phyloP scores from a whole-genome alignment of 2,329 filamentous ascomycete genomes.

The Colletotrichum orbiculare region DNA sequence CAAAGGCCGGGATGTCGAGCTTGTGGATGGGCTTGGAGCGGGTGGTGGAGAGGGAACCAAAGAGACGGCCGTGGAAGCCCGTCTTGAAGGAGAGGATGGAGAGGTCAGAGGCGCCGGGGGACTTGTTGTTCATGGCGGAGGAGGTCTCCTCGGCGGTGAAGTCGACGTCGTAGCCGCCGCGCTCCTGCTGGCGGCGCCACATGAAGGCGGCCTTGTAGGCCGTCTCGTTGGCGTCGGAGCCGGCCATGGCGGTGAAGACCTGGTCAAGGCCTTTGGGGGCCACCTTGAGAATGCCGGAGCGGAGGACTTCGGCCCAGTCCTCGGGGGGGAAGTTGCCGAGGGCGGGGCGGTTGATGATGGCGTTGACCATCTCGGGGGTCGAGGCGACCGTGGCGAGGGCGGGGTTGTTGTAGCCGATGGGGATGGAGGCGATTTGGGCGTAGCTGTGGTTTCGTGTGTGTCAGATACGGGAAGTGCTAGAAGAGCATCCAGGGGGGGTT shows the following conservation, averaged over 20 bases:
- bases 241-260: slow-evolving; percentile 90
- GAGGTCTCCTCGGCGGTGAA: slow-evolving; percentile 82
- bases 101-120: slow-evolving; percentile 79
- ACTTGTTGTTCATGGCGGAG: slow-evolving; percentile 82
- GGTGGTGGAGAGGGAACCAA: slow-evolving; percentile 87
- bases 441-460: slow-evolving; percentile 62
- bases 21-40: slow-evolving; percentile 96
- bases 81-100: slow-evolving; percentile 91
- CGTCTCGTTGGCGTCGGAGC: slow-evolving; percentile 93
- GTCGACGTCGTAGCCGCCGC: slow-evolving; percentile 80
- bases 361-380: slow-evolving; percentile 81
- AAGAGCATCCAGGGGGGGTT: no score
- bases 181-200: slow-evolving; percentile 84
- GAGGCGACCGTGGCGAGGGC: slow-evolving; percentile 75
- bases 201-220: slow-evolving; percentile 97
- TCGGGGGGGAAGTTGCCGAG: slow-evolving; percentile 90
- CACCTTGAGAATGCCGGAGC: slow-evolving; percentile 82
- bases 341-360: slow-evolving; percentile 88
- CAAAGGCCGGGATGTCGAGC: slow-evolving; percentile 92
- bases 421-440: slow-evolving; percentile 93
- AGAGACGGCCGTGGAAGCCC: slow-evolving; percentile 90
- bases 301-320: slow-evolving; percentile 84
- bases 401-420: slow-evolving; percentile 93
- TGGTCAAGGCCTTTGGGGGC: slow-evolving; percentile 87
- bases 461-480: neutral